These are phyloP conservation scores for Borovskyia barvae DNA, from an alignment of 208 protist genomes.

Conservation along the genomic window DNA sequence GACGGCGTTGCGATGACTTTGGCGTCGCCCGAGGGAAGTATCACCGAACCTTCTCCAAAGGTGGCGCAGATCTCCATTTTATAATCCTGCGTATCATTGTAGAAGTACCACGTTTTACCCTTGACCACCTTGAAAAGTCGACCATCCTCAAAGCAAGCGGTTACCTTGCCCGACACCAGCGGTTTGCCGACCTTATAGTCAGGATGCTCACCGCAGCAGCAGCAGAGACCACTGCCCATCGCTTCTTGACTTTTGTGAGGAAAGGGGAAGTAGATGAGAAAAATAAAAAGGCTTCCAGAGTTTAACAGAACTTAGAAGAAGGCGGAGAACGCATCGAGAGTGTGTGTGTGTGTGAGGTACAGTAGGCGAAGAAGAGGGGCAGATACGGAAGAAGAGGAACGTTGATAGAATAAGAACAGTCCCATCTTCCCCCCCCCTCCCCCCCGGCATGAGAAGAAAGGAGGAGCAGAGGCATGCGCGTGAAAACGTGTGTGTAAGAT, in stretches of 20 bases:
- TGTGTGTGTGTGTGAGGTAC: not conserved
- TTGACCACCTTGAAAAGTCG: slow-evolving; percentile 61
- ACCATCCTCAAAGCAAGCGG: slow-evolving; percentile 56
- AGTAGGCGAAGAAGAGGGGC: not conserved
- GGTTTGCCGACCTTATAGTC: slow-evolving; percentile 34
- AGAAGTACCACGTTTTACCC: slow-evolving; percentile 66
- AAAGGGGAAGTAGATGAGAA: not conserved
- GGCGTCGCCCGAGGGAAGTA: slow-evolving; percentile 11
- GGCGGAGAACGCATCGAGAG: too few species aligned
- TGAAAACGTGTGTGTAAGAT: too few species aligned
- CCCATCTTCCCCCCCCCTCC: too few species aligned
- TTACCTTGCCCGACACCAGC: slow-evolving; percentile 45
- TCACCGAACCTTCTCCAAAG: slow-evolving; percentile 39
- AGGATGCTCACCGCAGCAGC: slow-evolving; percentile 27
- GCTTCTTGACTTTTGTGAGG: slow-evolving; percentile 6
- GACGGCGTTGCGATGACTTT: slow-evolving; percentile 16
- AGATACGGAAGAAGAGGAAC: too few species aligned
- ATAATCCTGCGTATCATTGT: slow-evolving; percentile 80
- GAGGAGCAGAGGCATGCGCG: too few species aligned
- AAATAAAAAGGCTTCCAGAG: slow-evolving; percentile 4
- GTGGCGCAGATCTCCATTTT: slow-evolving; percentile 51
- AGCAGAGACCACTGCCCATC: slow-evolving; percentile 27
- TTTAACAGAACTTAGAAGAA: not conserved
- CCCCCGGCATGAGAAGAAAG: too few species aligned
- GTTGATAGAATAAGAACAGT: too few species aligned